Conservation (phyloP, 2,329 filamentous ascomycete species). For the Xylariaceae sp. region DNA sequence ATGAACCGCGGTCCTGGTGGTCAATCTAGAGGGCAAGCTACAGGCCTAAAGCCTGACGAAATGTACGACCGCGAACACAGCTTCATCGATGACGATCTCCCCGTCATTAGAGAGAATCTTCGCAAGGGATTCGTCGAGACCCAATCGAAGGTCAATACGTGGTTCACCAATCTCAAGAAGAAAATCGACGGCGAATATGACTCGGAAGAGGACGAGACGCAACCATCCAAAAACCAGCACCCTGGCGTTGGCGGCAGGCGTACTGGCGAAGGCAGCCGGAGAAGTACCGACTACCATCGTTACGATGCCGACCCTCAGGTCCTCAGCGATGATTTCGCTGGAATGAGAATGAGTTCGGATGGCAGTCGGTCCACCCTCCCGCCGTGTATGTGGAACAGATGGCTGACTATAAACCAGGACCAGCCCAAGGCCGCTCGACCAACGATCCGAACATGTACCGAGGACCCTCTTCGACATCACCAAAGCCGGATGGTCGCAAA, state of each 20-base stretch:
- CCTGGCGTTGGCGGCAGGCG: constrained; percentile 29
- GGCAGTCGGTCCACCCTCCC: constrained; percentile 43
- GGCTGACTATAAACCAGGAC: constrained; percentile 35
- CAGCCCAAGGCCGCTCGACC: constrained; percentile 38
- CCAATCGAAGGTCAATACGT: constrained; percentile 84
- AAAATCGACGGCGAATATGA: constrained; percentile 83
- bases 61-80: constrained; percentile 67
- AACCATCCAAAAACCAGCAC: constrained; percentile 25
- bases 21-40: constrained; percentile 35
- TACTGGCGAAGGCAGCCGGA: constrained; percentile 54
- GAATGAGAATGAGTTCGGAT: constrained; percentile 55
- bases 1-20: constrained; percentile 32
- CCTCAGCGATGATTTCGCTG: constrained; percentile 79
- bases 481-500: constrained; percentile 43
- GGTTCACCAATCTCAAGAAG: constrained; percentile 89
- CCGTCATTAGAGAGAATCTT: constrained; percentile 85
- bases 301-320: constrained; percentile 94
- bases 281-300: constrained; percentile 80
- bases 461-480: constrained; percentile 42
- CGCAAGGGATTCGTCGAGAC: constrained; percentile 93
- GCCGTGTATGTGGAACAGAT: constrained; percentile 30
- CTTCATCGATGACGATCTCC: constrained; percentile 94
- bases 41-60: constrained; percentile 48
- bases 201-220: constrained; percentile 53
- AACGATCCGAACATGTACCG: constrained; percentile 71